A percentile compares a stretch with the other conserved stretches of the same genome.
phyloP scores from a whole-genome alignment of 2,329 filamentous ascomycete genomes.

The Sclerotinia spermophila region DNA sequence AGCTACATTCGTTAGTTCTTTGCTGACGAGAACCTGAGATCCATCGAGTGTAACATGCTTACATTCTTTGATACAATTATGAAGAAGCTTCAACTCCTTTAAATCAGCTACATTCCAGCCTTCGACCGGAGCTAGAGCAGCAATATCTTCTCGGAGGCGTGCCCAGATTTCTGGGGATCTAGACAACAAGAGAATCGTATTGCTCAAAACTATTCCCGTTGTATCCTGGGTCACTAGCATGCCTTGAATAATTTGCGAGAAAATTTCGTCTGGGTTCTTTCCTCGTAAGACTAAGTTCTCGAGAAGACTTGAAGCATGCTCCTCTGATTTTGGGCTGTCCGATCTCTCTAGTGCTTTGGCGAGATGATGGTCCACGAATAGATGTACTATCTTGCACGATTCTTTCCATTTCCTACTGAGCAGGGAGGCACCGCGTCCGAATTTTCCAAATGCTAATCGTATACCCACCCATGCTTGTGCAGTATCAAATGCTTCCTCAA shows the following conservation, averaged over 20 bases:
- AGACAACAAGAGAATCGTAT: constrained; percentile 4
- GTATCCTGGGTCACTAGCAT: constrained; percentile 13
- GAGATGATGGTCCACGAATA: constrained; percentile 8
- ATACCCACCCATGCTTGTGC: constrained; percentile 11
- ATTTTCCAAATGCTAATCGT: constrained; percentile 1
- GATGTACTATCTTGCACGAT: not conserved
- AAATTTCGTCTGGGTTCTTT: not conserved
- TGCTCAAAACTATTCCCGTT: constrained; percentile 12
- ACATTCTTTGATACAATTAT: constrained; percentile 11
- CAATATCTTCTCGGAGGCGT: not conserved
- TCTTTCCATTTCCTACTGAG: not conserved
- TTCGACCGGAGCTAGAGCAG: not conserved
- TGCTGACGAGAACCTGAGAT: not conserved
- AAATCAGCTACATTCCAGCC: not conserved
- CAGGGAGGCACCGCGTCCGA: not conserved
- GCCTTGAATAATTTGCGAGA: constrained; percentile 10
- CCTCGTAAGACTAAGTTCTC: not conserved
- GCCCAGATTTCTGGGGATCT: not conserved
- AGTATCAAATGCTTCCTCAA: not conserved
- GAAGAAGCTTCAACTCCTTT: not conserved
- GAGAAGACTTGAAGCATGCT: not conserved
- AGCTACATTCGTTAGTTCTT: not conserved
- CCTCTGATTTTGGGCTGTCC: not conserved
- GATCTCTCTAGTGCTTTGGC: not conserved
- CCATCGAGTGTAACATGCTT: not conserved